Evolutionary conservation across 495 filamentous ascomycete species (phyloP).

Genomic region (Articulospora tetracladia): DNA sequence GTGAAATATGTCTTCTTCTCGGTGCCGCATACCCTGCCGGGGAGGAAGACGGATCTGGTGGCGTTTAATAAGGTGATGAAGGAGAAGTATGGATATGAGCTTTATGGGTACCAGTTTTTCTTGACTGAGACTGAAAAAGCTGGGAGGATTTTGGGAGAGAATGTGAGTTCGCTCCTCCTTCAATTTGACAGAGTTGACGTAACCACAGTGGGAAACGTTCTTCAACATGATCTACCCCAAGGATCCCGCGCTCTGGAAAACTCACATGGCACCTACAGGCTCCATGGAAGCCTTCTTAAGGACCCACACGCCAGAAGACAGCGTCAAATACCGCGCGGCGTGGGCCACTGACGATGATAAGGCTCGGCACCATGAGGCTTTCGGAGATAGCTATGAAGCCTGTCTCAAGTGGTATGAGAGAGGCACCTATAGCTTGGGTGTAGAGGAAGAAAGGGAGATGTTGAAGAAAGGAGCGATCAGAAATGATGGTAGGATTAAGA

Average conservation of each 20-base stretch:
- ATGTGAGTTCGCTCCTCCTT: neutral
- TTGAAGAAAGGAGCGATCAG: constrained; percentile 9
- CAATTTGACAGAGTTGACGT: neutral
- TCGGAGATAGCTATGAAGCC: constrained; percentile 16
- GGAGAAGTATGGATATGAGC: constrained; percentile 15
- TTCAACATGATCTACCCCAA: constrained; percentile 15
- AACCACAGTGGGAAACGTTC: constrained; percentile 15
- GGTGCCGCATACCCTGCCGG: constrained; percentile 16
- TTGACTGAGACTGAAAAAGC: constrained; percentile 2
- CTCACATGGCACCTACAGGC: constrained; percentile 8
- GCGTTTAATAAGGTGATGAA: constrained; percentile 11
- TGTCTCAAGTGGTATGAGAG: constrained; percentile 25
- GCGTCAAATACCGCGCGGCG: neutral
- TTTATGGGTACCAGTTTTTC: constrained; percentile 21
- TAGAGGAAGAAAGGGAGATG: constrained; percentile 7
- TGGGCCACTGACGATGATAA: constrained; percentile 17
- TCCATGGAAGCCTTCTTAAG: constrained; percentile 14
- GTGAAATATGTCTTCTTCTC: constrained; percentile 18
- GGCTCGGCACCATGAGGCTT: constrained; percentile 11
- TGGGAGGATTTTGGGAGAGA: constrained; percentile 1
- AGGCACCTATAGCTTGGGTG: constrained; percentile 3
- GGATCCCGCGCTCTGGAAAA: constrained; percentile 17
- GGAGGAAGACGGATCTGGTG: constrained; percentile 14
- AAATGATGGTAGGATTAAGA: constrained; percentile 1
- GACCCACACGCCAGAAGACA: neutral